Evolutionary conservation across 768 basidiomycete genomes (phyloP).

Genomic region (Lentinula lateritia): DNA sequence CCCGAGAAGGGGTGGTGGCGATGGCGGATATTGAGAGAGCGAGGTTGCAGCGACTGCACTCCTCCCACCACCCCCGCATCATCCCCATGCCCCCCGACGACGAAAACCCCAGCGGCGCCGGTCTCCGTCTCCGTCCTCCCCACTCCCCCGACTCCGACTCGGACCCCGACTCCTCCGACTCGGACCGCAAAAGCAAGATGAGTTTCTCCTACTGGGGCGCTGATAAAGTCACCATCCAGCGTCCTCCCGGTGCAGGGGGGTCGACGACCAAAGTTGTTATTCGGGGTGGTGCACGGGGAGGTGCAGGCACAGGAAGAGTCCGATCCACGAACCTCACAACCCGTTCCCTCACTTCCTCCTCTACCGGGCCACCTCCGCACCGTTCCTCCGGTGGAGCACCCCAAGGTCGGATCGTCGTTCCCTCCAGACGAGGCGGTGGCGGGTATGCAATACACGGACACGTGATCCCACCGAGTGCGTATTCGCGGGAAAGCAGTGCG

Average conservation of each 20-base stretch:
- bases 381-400: not conserved
- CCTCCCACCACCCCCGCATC: conserved; percentile 52
- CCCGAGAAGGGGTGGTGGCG: conserved; percentile 71
- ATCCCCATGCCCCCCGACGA: conserved; percentile 58
- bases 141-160: not conserved
- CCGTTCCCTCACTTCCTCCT: too few species aligned
- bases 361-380: too few species aligned
- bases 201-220: conserved; percentile 94
- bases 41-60: conserved; percentile 28
- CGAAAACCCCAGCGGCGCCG: conserved; percentile 50
- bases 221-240: conserved; percentile 84
- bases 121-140: conserved; percentile 41
- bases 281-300: too few species aligned
- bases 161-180: conserved; percentile 66
- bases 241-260: too few species aligned
- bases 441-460: too few species aligned
- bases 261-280: too few species aligned
- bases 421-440: conserved; percentile 37
- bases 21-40: conserved; percentile 71
- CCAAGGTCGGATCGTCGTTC: conserved; percentile 26
- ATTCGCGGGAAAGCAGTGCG: conserved; percentile 77
- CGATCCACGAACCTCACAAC: too few species aligned
- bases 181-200: conserved; percentile 89
- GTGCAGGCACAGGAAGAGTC: too few species aligned
- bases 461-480: conserved; percentile 38